A percentile compares a stretch with the other conserved stretches of the same genome.
Evolutionary conservation across 208 protist genomes (phyloP).

Genomic region (Polymyxa betae): DNA sequence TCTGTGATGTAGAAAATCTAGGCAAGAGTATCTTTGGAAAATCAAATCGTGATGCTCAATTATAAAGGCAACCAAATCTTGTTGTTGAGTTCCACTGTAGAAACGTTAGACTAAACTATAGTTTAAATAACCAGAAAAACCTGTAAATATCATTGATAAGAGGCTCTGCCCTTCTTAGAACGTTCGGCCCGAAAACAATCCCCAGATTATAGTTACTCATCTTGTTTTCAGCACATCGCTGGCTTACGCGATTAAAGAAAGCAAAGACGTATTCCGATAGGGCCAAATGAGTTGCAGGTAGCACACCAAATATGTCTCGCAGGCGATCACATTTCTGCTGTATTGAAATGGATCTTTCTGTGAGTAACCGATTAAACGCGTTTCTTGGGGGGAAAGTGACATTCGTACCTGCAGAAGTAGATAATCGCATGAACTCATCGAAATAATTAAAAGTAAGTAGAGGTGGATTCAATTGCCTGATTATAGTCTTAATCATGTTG

Average conservation of each 20-base stretch:
- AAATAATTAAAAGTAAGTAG: not conserved
- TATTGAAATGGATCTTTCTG: not conserved
- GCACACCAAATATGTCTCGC: not conserved
- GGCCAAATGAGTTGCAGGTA: not conserved
- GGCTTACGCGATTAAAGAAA: not conserved
- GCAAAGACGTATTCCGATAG: not conserved
- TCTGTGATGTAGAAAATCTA: slow-evolving; percentile 21
- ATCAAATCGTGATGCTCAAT: slow-evolving; percentile 20
- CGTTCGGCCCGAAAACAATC: slow-evolving; percentile 33
- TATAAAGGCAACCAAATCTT: slow-evolving; percentile 24
- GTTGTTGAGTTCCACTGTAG: slow-evolving; percentile 6
- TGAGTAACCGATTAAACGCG: not conserved
- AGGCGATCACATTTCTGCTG: not conserved
- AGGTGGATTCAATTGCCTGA: not conserved
- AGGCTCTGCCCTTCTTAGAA: not conserved
- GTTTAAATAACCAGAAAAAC: not conserved
- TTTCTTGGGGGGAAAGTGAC: not conserved
- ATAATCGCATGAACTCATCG: slow-evolving; percentile 10
- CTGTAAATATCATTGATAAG: not conserved
- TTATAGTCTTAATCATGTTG: slow-evolving; percentile 24
- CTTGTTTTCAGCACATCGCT: not conserved
- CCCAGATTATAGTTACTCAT: slow-evolving; percentile 21
- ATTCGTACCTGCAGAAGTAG: not conserved
- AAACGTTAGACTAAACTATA: not conserved
- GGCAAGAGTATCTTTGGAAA: not conserved